Evolutionary conservation across 164 flowering plant species (phyloP).

Genomic region (Magnolia sinica): DNA sequence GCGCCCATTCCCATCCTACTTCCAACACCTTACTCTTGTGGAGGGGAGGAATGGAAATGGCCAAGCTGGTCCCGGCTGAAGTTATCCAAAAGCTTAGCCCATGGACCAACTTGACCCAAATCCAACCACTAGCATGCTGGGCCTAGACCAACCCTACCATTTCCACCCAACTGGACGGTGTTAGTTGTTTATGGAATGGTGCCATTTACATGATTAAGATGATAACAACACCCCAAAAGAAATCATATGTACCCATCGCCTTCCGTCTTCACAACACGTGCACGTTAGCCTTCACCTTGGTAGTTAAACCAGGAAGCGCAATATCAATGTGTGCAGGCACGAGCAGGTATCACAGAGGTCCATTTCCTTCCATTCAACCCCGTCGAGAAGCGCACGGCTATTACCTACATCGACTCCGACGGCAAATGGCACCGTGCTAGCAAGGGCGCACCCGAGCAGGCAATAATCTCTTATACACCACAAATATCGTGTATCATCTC

Average conservation of each 20-base stretch:
- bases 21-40: not conserved
- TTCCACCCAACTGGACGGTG: too few species aligned
- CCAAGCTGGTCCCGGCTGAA: not conserved
- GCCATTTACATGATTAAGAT: not conserved
- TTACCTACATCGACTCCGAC: conserved; percentile 33
- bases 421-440: conserved; percentile 41
- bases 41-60: not conserved
- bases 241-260: not conserved
- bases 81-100: not conserved
- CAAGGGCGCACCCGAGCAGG: conserved; percentile 51
- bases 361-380: conserved; percentile 52
- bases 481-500: not conserved
- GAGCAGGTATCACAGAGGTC: conserved; percentile 42
- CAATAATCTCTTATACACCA: not conserved
- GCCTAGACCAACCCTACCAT: too few species aligned
- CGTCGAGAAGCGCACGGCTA: conserved; percentile 48
- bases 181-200: too few species aligned
- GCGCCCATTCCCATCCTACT: too few species aligned
- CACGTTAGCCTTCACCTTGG: not conserved
- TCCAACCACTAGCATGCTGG: too few species aligned
- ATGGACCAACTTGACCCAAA: not conserved
- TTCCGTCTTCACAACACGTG: not conserved
- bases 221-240: not conserved
- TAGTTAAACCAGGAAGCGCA: not conserved
- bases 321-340: conserved; percentile 21